Evolutionary conservation across 164 flowering plant species (phyloP).

Genomic region (Stephania japonica): DNA sequence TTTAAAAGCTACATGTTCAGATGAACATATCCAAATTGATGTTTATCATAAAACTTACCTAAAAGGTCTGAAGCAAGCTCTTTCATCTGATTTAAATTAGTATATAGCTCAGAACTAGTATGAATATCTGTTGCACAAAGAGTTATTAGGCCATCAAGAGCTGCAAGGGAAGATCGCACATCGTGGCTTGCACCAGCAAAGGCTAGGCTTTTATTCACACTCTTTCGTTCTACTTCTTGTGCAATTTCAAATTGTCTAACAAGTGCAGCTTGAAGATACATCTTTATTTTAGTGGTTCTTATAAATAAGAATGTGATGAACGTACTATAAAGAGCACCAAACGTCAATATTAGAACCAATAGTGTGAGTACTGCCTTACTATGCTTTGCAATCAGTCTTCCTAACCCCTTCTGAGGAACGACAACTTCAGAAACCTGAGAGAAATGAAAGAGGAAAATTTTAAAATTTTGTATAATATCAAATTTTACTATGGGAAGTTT

Average conservation of each 20-base stretch:
- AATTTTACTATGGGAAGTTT: neutral
- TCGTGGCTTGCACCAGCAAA: slow-evolving; percentile 82
- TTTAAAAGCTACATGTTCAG: neutral
- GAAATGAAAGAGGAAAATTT: neutral
- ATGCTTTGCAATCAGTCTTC: slow-evolving; percentile 16
- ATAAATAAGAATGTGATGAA: slow-evolving; percentile 23
- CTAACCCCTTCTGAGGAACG: slow-evolving; percentile 24
- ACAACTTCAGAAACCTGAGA: slow-evolving; percentile 40
- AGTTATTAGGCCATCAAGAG: slow-evolving; percentile 47
- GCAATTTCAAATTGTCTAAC: slow-evolving; percentile 74
- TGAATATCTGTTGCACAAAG: slow-evolving; percentile 21
- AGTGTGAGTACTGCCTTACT: slow-evolving; percentile 22
- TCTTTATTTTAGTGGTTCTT: slow-evolving; percentile 35
- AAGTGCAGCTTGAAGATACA: slow-evolving; percentile 34
- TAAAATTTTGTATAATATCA: no score
- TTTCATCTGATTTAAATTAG: slow-evolving; percentile 43
- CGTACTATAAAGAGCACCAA: slow-evolving; percentile 19
- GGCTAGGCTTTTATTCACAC: slow-evolving; percentile 66
- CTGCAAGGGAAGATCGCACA: slow-evolving; percentile 60
- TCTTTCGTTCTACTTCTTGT: slow-evolving; percentile 77
- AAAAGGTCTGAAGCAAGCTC: slow-evolving; percentile 42
- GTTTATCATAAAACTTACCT: slow-evolving; percentile 26
- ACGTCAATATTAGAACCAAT: slow-evolving; percentile 20
- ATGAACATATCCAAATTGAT: neutral
- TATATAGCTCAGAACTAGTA: slow-evolving; percentile 33